Evolutionary conservation across 495 filamentous ascomycete genomes (phyloP), one percentile per base, ranked within the genome.

Genomic region (Neurospora intermedia): DNA sequence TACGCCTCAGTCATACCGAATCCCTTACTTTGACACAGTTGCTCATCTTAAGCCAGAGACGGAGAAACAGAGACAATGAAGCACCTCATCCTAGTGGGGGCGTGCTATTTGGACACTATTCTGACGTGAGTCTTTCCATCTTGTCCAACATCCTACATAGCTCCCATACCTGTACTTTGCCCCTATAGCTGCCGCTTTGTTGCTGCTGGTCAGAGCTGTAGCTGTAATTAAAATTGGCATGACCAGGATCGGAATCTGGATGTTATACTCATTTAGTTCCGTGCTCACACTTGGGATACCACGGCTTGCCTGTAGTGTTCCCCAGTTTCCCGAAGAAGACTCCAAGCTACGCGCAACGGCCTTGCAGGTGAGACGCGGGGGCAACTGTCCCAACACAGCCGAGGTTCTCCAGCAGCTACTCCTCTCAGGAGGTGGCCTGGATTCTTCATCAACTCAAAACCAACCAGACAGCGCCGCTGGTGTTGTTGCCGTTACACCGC

Each of bases 361-460:
- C 20, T 75, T 91, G 69, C 80, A 83, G 62, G 85, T 85, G n/a
- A 87, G 91, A 35, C 87, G 91, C 3, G 91, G 91, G 43, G 91
- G 91, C 16, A 93, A 93, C 79, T 90, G 88, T 73, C 88, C 89
- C 42, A 93, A 93, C 74, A 88, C 88, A 5, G 85, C 92, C 62
- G 87, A 92, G 75, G 90, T 93, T 4, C 82, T 93, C 31, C 84
- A 88, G 70, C 90, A 92, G 77, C 81, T 92, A 11, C 77, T 87
- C 27, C 73, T 75, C 38, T 71, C 73, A 38, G 43, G 43, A 59
- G 2, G 48, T 59, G 48, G 48, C 48, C 48, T 59, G 11, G 48
- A 2, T 15, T 27, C 48, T 59, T 59, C 48, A 31, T 59, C 20
- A 27, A 59, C 20, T 27, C 48, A 59, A 59, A 59, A 13, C 48